Evolutionary conservation across 371 early-diverging fungal species (phyloP).

Genomic region (Apophysomyces variabilis): DNA sequence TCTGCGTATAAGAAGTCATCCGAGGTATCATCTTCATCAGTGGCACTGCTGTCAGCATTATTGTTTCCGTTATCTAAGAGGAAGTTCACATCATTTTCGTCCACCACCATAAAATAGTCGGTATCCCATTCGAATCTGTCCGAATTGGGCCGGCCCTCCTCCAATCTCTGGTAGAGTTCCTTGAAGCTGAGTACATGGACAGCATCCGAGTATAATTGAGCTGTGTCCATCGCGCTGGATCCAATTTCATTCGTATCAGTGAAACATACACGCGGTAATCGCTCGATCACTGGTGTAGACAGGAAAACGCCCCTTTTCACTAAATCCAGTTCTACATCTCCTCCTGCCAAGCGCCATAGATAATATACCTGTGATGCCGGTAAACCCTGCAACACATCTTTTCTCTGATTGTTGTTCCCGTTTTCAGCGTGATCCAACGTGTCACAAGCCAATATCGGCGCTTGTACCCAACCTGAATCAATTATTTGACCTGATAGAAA

Average conservation of each 20-base stretch:
- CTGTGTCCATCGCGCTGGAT: slow-evolving; percentile 41
- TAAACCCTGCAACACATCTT: slow-evolving; percentile 33
- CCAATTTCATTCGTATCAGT: slow-evolving; percentile 54
- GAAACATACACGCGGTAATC: slow-evolving; percentile 58
- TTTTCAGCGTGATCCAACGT: slow-evolving; percentile 34
- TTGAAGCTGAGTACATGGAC: slow-evolving; percentile 57
- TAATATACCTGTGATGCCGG: slow-evolving; percentile 62
- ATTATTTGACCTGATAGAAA: slow-evolving; percentile 22
- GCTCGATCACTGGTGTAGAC: slow-evolving; percentile 65
- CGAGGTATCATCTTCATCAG: slow-evolving; percentile 16
- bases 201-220: slow-evolving; percentile 61
- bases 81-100: slow-evolving; percentile 70
- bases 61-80: slow-evolving; percentile 35
- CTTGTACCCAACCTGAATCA: slow-evolving; percentile 32
- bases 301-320: slow-evolving; percentile 58
- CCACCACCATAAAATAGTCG: slow-evolving; percentile 65
- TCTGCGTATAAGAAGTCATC: slow-evolving; percentile 42
- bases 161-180: slow-evolving; percentile 56
- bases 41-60: neutral
- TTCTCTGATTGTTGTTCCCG: slow-evolving; percentile 4
- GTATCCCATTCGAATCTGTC: slow-evolving; percentile 69
- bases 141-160: slow-evolving; percentile 38
- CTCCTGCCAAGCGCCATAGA: slow-evolving; percentile 71
- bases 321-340: slow-evolving; percentile 66
- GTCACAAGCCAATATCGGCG: slow-evolving; percentile 45